These are phyloP conservation scores for Yarrowia porcina DNA, from an alignment of 805 yeast genomes.

Conservation along the genomic window DNA sequence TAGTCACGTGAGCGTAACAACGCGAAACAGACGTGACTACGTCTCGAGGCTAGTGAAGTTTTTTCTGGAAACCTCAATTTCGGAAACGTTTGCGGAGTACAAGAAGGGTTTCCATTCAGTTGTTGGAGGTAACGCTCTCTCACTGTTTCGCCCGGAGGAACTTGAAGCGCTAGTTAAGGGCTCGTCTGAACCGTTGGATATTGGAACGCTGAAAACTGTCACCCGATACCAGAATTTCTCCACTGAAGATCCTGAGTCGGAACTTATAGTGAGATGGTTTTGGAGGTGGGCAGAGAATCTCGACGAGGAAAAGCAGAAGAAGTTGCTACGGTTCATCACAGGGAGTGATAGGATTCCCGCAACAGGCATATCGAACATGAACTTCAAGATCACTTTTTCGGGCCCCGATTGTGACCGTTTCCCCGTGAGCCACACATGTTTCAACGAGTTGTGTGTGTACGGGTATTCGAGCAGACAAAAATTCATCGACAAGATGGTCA, in stretches of 20 bases:
- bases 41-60: slow-evolving; percentile 61
- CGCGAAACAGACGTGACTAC: slow-evolving; percentile 56
- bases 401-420: slow-evolving; percentile 50
- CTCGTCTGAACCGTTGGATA: slow-evolving; percentile 65
- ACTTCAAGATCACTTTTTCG: slow-evolving; percentile 62
- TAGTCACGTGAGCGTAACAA: slow-evolving; percentile 50
- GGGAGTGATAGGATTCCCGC: slow-evolving; percentile 94
- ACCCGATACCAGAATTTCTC: slow-evolving; percentile 56
- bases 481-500: slow-evolving; percentile 53
- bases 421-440: slow-evolving; percentile 92
- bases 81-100: slow-evolving; percentile 55
- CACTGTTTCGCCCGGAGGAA: slow-evolving; percentile 77
- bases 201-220: slow-evolving; percentile 61
- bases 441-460: slow-evolving; percentile 80
- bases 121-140: slow-evolving; percentile 75
- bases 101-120: slow-evolving; percentile 69
- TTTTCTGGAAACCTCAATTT: slow-evolving; percentile 55
- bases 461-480: slow-evolving; percentile 57
- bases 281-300: slow-evolving; percentile 71
- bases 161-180: slow-evolving; percentile 78
- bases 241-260: slow-evolving; percentile 42
- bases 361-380: slow-evolving; percentile 76
- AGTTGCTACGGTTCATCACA: slow-evolving; percentile 71
- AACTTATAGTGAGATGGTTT: slow-evolving; percentile 64
- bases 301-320: slow-evolving; percentile 50